A percentile compares a stretch with the other conserved stretches of the same genome.
Evolutionary conservation across 164 flowering plant genomes (phyloP).

Genomic region (Liriodendron chinense): DNA sequence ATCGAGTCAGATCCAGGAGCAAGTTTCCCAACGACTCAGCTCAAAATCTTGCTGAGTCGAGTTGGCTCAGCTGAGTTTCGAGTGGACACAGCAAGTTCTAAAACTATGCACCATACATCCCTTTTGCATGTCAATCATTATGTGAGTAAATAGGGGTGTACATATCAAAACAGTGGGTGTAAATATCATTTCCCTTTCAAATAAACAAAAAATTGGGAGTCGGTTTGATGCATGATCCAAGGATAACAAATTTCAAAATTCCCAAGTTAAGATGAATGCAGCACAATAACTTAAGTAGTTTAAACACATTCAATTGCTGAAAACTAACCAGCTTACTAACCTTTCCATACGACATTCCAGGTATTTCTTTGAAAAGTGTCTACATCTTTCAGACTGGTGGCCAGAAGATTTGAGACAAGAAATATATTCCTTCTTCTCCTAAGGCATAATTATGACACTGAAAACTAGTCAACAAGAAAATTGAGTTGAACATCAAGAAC

Average conservation of each 20-base stretch:
- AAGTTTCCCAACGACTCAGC: too few species aligned
- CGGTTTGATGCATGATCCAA: neutral
- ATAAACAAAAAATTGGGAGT: neutral
- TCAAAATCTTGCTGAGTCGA: too few species aligned
- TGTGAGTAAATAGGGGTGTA: neutral
- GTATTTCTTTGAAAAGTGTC: conserved; percentile 72
- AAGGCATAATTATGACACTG: conserved; percentile 6
- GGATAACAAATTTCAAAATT: neutral
- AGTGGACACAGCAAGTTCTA: too few species aligned
- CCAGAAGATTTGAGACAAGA: conserved; percentile 68
- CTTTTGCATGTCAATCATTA: neutral
- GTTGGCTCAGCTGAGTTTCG: too few species aligned
- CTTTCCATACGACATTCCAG: conserved; percentile 90
- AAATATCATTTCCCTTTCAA: neutral
- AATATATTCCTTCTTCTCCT: conserved; percentile 90
- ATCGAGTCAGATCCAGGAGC: too few species aligned
- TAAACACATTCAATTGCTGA: neutral
- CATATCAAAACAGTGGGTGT: neutral
- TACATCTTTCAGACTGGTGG: conserved; percentile 76
- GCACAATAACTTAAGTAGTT: neutral
- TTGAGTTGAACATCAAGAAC: neutral
- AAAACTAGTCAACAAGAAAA: neutral
- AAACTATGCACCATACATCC: too few species aligned
- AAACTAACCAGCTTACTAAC: conserved; percentile 31
- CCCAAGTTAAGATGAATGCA: neutral